A percentile compares a stretch with the other conserved stretches of the same genome.
These are phyloP conservation scores for Fragilaria radians DNA, from an alignment of 108 stramenopile genomes.

Conservation along the genomic window DNA sequence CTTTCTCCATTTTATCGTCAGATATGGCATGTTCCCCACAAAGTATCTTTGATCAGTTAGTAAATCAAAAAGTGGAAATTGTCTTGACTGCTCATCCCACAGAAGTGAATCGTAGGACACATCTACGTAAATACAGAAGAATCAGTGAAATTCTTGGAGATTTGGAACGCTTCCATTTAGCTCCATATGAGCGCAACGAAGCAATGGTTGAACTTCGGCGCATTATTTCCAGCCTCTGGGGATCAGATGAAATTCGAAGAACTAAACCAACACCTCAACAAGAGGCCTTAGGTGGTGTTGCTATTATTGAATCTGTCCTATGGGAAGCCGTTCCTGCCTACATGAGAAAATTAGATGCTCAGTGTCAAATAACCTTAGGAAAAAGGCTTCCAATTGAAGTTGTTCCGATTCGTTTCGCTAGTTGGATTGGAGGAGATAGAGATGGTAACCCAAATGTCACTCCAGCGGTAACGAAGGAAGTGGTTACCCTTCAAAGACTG, in stretches of 20 bases:
- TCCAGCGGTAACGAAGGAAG: slow-evolving; percentile 84
- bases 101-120: slow-evolving; percentile 80
- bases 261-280: slow-evolving; percentile 88
- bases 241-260: slow-evolving; percentile 89
- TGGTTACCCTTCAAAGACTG: slow-evolving; percentile 71
- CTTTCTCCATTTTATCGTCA: slow-evolving; percentile 53
- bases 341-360: slow-evolving; percentile 88
- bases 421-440: slow-evolving; percentile 95
- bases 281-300: slow-evolving; percentile 90
- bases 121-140: slow-evolving; percentile 48
- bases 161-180: slow-evolving; percentile 64
- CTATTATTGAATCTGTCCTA: slow-evolving; percentile 89
- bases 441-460: slow-evolving; percentile 98
- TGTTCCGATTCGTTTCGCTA: slow-evolving; percentile 87
- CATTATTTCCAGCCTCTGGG: slow-evolving; percentile 72
- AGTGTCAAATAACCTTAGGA: slow-evolving; percentile 63
- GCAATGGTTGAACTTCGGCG: slow-evolving; percentile 56
- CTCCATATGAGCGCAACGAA: slow-evolving; percentile 64
- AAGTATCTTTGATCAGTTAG: slow-evolving; percentile 78
- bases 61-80: slow-evolving; percentile 87
- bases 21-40: slow-evolving; percentile 37
- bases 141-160: slow-evolving; percentile 47
- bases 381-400: slow-evolving; percentile 76
- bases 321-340: slow-evolving; percentile 95
- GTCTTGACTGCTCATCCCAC: slow-evolving; percentile 97